Base-by-base conservation (phyloP, 805 yeast species). In the Candida ficus region DNA sequence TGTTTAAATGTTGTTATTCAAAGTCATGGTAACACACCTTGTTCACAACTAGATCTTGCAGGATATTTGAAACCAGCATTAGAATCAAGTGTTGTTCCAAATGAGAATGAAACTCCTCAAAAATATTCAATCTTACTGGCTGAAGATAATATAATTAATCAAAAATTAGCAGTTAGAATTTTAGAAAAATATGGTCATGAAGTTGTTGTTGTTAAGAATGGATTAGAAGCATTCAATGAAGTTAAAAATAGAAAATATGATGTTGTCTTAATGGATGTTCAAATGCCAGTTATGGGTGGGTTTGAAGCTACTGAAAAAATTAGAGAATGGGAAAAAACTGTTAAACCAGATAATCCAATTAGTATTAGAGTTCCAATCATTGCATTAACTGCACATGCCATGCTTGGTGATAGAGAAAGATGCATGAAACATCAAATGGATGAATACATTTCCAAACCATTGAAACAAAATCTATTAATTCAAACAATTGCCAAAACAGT, bases 201-300 rank as follows among this genome's bases (percentile, higher is more conserved):
- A 43, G 90, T 87, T 11, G 80, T 78, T 43, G 95, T 87, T 35
- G 95, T 86, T 7, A 91, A 84, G 58, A 87, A 87, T 61, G 95
- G 96, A 13, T 68, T 75, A 43, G 87, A 86, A 52, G 95, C 95
- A 1, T 73, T 77, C 49, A 86, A 85, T 44, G 90, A 89, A 1
- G 78, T 85, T 33, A 70, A 79, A 57, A 70, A 73, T 48, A 75
- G 73, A 46, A 70, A 73, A 35, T 87, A 80, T 58, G 95, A 87
- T 57, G 90, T 84, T 35, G 83, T 87, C 16, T 72, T 87, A 50
- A 87, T 87, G 96, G 95, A 87, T 65, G 95, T 87, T 33, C 96
- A 87, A 61, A 87, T 87, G 96, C 95, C 95, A 8, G 86, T 85
- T 13, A 88, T 87, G 93, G 95, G 95, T 22, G 96, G 96, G 0